These are phyloP conservation scores for Leccinum barrowsii DNA, from an alignment of 768 basidiomycete genomes.

Conservation along the genomic window DNA sequence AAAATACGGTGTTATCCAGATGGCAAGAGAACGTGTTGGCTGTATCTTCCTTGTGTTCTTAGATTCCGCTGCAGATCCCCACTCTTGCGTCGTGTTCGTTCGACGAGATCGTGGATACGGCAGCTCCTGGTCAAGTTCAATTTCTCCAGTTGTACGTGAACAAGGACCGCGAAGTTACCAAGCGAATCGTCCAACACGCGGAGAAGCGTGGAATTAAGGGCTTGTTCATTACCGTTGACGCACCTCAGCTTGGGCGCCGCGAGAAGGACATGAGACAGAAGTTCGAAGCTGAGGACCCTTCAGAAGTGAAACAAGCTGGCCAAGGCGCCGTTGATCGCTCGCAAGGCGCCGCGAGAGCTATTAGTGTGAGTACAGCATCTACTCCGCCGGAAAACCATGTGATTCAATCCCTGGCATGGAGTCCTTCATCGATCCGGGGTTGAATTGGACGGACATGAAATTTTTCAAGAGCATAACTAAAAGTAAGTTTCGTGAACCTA, in stretches of 20 bases:
- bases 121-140: slow-evolving; percentile 72
- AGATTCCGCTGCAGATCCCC: slow-evolving; percentile 61
- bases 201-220: slow-evolving; percentile 88
- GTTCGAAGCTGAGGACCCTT: slow-evolving; percentile 69
- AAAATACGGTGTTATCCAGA: slow-evolving; percentile 71
- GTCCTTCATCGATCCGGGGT: slow-evolving; percentile 92
- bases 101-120: slow-evolving; percentile 90
- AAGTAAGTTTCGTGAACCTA: slow-evolving; percentile 34
- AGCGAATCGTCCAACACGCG: slow-evolving; percentile 85
- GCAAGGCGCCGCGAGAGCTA: slow-evolving; percentile 92
- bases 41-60: neutral
- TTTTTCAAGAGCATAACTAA: slow-evolving; percentile 79
- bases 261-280: slow-evolving; percentile 98
- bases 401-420: slow-evolving; percentile 26
- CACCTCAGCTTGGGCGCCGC: slow-evolving; percentile 90
- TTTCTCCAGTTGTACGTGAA: slow-evolving; percentile 93
- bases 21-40: slow-evolving; percentile 38
- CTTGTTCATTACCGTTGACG: slow-evolving; percentile 96
- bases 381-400: neutral
- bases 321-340: slow-evolving; percentile 65
- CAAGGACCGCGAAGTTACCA: slow-evolving; percentile 81
- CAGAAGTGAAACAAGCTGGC: slow-evolving; percentile 41
- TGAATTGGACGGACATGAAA: slow-evolving; percentile 67
- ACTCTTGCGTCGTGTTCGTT: slow-evolving; percentile 95
- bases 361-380: slow-evolving; percentile 55